phyloP scores from a whole-genome alignment of 352 stramenopile species.

The Phytopythium montanum region DNA sequence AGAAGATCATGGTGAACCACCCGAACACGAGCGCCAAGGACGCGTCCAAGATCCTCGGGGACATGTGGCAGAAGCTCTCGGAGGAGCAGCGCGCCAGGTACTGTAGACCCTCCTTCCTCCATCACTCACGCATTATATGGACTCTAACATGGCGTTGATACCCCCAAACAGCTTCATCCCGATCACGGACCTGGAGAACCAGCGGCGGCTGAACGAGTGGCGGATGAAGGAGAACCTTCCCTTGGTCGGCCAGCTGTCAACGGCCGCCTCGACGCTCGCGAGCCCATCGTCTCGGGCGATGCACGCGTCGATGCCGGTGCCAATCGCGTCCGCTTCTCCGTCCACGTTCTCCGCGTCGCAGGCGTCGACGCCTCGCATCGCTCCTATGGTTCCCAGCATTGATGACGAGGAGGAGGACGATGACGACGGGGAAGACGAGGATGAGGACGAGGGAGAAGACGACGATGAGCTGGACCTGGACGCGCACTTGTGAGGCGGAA shows the following conservation, averaged over 20 bases:
- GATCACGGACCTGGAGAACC: slow-evolving; percentile 75
- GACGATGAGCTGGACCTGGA: slow-evolving; percentile 23
- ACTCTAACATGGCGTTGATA: too few species aligned
- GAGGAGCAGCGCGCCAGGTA: slow-evolving; percentile 71
- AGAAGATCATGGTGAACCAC: slow-evolving; percentile 78
- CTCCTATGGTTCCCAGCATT: slow-evolving; percentile 18
- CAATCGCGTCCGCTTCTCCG: neutral
- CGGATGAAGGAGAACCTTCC: slow-evolving; percentile 68
- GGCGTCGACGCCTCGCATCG: slow-evolving; percentile 18
- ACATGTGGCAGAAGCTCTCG: slow-evolving; percentile 84
- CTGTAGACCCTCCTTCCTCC: too few species aligned
- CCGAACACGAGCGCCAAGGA: slow-evolving; percentile 73
- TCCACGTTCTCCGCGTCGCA: slow-evolving; percentile 2
- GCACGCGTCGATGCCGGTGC: neutral
- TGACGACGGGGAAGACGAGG: slow-evolving; percentile 42
- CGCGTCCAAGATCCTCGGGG: slow-evolving; percentile 75
- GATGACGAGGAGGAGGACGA: slow-evolving; percentile 35
- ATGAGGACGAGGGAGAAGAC: slow-evolving; percentile 52
- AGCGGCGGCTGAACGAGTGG: slow-evolving; percentile 74
- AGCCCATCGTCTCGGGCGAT: neutral
- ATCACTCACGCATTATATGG: too few species aligned
- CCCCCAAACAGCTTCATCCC: slow-evolving; percentile 50
- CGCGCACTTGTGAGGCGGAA: neutral
- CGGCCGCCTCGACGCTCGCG: neutral
- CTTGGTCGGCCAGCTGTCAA: slow-evolving; percentile 5